Conservation (phyloP, 106 monocot genomes). For the Cymbidium sinense region DNA sequence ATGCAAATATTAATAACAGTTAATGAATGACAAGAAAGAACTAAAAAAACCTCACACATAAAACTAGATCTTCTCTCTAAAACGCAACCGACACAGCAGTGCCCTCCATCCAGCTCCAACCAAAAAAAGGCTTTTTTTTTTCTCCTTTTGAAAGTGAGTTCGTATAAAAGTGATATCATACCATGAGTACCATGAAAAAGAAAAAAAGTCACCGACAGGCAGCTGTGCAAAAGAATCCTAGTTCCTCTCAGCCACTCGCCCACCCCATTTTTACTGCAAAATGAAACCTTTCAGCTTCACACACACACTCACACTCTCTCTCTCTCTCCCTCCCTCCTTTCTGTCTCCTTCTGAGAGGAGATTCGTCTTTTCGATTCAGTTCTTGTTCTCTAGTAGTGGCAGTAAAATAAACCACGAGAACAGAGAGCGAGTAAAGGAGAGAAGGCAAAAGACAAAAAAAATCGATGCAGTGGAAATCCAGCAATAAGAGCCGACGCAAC, state of each 20-base stretch:
- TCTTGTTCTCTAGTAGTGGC: neutral
- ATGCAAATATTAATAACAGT: neutral
- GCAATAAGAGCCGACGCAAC: neutral
- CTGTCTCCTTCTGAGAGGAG: neutral
- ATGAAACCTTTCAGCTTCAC: neutral
- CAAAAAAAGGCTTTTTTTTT: neutral
- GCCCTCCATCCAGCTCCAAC: neutral
- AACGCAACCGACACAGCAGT: neutral
- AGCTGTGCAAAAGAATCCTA: neutral
- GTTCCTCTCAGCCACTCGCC: neutral
- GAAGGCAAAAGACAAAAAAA: neutral
- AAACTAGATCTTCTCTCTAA: conserved; percentile 3
- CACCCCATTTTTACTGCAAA: neutral
- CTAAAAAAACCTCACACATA: neutral
- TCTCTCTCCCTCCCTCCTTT: neutral
- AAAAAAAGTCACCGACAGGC: neutral
- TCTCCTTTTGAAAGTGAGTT: neutral
- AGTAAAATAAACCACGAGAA: neutral
- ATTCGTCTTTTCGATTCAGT: neutral
- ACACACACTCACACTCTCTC: no score
- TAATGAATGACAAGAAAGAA: no score
- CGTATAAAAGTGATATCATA: neutral
- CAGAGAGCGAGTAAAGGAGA: neutral
- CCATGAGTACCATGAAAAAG: neutral
- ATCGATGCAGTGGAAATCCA: conserved; percentile 2